Evolutionary conservation across 176 grass and related monocot species (phyloP).

Genomic region (Triticum turgidum): DNA sequence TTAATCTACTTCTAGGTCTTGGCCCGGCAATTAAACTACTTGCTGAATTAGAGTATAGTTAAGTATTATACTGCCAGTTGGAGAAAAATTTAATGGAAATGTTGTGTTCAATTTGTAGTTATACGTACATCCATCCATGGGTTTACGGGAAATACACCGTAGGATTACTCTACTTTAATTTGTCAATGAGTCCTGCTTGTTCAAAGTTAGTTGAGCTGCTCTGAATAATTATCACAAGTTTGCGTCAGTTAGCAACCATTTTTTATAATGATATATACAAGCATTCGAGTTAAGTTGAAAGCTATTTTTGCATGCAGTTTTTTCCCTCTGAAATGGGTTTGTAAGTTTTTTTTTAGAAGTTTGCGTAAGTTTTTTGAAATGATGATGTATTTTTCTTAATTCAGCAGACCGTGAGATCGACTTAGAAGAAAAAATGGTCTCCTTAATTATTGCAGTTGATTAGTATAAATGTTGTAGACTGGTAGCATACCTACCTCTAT

Average conservation of each 20-base stretch:
- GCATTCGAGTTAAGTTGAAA: neutral
- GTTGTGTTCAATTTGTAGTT: neutral
- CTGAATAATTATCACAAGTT: neutral
- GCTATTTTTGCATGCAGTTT: neutral
- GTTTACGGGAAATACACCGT: neutral
- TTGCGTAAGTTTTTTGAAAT: neutral
- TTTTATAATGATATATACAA: neutral
- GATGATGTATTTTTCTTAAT: neutral
- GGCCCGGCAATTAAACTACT: no score
- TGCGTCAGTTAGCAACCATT: neutral
- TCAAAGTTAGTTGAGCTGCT: constrained; percentile 30
- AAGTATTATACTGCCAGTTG: neutral
- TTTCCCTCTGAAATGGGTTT: neutral
- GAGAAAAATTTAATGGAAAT: neutral
- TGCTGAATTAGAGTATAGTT: no score
- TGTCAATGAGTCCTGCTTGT: neutral
- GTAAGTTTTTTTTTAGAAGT: no score
- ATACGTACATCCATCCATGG: no score
- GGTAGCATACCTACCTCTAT: neutral
- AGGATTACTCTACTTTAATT: neutral
- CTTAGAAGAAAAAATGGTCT: neutral
- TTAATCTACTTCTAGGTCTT: neutral
- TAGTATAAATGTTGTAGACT: neutral
- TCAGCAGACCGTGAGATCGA: neutral
- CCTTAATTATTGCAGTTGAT: neutral